Evolutionary conservation across 2,329 filamentous ascomycete species (phyloP), one percentile per base, ranked within the genome.

Genomic region (Alternaria ventricosa): DNA sequence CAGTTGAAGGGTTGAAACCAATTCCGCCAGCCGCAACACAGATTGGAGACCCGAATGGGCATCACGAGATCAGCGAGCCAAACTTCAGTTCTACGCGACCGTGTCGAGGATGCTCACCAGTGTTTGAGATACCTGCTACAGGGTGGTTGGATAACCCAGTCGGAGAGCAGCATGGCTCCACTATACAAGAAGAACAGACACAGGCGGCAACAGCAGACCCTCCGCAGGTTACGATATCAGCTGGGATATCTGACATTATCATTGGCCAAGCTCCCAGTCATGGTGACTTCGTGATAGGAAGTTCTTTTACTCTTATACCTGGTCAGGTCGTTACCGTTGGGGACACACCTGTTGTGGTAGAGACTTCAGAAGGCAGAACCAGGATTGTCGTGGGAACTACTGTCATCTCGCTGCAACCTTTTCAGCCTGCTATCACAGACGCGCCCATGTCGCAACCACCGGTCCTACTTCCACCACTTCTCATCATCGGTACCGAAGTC

Each of bases 61-160:
- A 76, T 53, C 71, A 76, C 60, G 75, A 78, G 43, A 73, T 77
- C 23, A 66, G 71, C 7, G 75, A 77, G 59, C 75, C 73, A 28
- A 69, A 75, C 28, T 73, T 77, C 46, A 73, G 64, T 44, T 65
- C 61, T 23, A 78, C 75, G 9, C 64, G 63, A 22, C 61, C 68
- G 1, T 78, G 76, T 54, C 61, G 61, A 61, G 70, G 71, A 57
- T 78, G 74, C 51, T 72, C 71, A 23, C 74, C 75, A 3, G 61
- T 75, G n/a, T 61, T 75, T 36, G 68, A 75, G 54, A 68, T 77
- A 9, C 61, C 71, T 4, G 72, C 66, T 9, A 71, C 71, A 33
- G 74, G 75, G 2, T 75, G 70, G 65, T 54, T 71, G 23, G 67
- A 71, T 41, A 54, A 11, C n/a, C 67, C 68, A 9, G 60, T 61